Conservation (phyloP, 805 yeast genomes). For the Starmerella powellii region DNA sequence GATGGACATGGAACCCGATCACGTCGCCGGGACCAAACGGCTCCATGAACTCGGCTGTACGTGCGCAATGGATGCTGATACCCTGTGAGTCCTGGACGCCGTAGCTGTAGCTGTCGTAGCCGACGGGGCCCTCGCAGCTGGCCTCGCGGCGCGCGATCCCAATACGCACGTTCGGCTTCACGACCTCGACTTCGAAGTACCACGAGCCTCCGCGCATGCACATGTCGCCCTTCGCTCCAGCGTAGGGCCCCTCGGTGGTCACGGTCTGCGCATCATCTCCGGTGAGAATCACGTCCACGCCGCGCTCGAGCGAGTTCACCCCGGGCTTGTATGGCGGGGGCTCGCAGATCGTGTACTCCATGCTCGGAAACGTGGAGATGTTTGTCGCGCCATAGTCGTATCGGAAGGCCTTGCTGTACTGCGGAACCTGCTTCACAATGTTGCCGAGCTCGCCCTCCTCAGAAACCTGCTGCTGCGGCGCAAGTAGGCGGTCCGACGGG, state of each 20-base stretch:
- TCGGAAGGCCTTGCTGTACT: conserved; percentile 12
- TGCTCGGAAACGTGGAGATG: conserved; percentile 10
- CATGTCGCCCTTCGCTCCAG: conserved; percentile 61
- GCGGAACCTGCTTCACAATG: conserved; percentile 5
- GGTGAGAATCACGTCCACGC: conserved; percentile 1
- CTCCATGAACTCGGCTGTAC: conserved; percentile 47
- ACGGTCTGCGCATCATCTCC: conserved; percentile 28
- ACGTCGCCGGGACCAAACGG: conserved; percentile 68
- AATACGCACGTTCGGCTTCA: conserved; percentile 47
- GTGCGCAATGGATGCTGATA: conserved; percentile 60
- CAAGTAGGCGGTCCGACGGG: conserved; percentile 4
- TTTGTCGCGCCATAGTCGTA: conserved; percentile 15
- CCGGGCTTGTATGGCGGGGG: conserved; percentile 14
- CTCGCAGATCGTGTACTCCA: conserved; percentile 16
- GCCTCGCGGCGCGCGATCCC: conserved; percentile 84
- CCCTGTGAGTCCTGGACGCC: conserved; percentile 71
- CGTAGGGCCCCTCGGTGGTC: conserved; percentile 63
- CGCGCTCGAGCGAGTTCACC: conserved; percentile 13
- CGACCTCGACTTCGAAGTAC: conserved; percentile 64
- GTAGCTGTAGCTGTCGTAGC: conserved; percentile 88
- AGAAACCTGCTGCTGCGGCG: conserved; percentile 1
- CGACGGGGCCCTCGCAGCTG: conserved; percentile 86
- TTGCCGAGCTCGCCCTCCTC: conserved; percentile 2
- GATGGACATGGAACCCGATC: conserved; percentile 59
- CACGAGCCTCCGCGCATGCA: conserved; percentile 61